Conservation (phyloP, 2,329 filamentous ascomycete species). For the Sporothrix brunneoviolacea region DNA sequence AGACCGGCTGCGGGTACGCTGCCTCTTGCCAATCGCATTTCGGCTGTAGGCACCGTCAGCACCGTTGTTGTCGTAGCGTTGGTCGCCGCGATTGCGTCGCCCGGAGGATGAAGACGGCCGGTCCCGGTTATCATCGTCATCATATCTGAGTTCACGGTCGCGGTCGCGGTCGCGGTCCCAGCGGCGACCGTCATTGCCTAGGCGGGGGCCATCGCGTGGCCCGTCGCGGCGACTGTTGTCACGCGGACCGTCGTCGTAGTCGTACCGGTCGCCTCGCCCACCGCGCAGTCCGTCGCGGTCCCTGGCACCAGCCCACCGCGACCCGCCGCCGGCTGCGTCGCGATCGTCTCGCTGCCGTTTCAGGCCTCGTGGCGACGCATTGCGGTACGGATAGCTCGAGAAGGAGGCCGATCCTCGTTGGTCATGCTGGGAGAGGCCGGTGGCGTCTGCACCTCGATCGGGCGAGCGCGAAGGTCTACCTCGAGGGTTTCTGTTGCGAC, state of each 20-base stretch:
- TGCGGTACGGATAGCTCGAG: conserved; percentile 38
- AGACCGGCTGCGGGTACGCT: conserved; percentile 49
- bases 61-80: conserved; percentile 29
- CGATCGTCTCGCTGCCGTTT: conserved; percentile 63
- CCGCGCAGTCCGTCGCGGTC: conserved; percentile 25
- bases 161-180: conserved; percentile 10
- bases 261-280: conserved; percentile 38
- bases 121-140: conserved; percentile 46
- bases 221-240: conserved; percentile 42
- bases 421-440: too few relatives aligned
- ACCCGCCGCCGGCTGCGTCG: conserved; percentile 27
- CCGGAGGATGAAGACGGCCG: not conserved
- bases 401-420: conserved; percentile 16
- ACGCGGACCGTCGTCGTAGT: conserved; percentile 52
- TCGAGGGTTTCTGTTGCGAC: conserved; percentile 69
- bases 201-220: conserved; percentile 44
- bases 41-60: conserved; percentile 40
- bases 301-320: not conserved
- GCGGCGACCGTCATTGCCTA: conserved; percentile 22
- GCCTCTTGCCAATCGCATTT: conserved; percentile 40
- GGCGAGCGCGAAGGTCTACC: conserved; percentile 53
- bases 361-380: conserved; percentile 53
- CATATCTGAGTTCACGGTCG: conserved; percentile 22
- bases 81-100: conserved; percentile 1
- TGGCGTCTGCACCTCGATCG: too few relatives aligned